Percentiles rank a stretch among this genome's conserved stretches.
These are phyloP conservation scores for Epichloe elymi DNA, from an alignment of 2,329 filamentous ascomycete genomes.

Conservation along the genomic window DNA sequence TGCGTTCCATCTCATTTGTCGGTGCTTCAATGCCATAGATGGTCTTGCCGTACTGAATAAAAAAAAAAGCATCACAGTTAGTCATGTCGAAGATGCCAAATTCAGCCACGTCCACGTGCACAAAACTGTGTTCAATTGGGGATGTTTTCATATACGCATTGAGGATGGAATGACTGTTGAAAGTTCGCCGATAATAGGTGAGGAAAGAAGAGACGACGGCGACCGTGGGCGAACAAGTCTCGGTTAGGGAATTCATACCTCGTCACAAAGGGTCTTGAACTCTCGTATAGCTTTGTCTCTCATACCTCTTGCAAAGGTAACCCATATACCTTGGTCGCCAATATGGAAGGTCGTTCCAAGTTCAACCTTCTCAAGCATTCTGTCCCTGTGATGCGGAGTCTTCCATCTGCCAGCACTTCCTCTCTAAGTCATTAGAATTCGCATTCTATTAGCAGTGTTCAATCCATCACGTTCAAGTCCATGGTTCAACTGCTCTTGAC, in stretches of 20 bases:
- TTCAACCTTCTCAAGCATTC: constrained; percentile 27
- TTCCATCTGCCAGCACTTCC: constrained; percentile 47
- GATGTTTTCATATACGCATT: neutral
- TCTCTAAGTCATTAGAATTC: constrained; percentile 19
- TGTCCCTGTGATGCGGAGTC: constrained; percentile 44
- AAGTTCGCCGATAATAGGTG: neutral
- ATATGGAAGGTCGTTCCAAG: constrained; percentile 41
- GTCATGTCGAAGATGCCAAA: neutral
- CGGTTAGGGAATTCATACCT: constrained; percentile 32
- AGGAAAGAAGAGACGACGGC: neutral
- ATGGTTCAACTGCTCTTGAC: neutral
- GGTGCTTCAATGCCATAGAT: constrained; percentile 38
- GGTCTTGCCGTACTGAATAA: constrained; percentile 48
- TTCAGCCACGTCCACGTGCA: neutral
- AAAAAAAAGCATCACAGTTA: neutral
- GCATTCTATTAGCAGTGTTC: neutral
- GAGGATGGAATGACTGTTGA: neutral
- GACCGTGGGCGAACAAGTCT: neutral
- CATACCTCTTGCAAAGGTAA: constrained; percentile 60
- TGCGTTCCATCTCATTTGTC: constrained; percentile 21
- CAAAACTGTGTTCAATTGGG: too few species aligned
- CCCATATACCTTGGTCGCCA: constrained; percentile 65
- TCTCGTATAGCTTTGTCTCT: constrained; percentile 58
- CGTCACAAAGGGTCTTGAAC: constrained; percentile 50
- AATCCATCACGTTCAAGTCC: neutral